phyloP scores from a whole-genome alignment of 1,284 basidiomycete species.

The Moesziomyces antarcticus region DNA sequence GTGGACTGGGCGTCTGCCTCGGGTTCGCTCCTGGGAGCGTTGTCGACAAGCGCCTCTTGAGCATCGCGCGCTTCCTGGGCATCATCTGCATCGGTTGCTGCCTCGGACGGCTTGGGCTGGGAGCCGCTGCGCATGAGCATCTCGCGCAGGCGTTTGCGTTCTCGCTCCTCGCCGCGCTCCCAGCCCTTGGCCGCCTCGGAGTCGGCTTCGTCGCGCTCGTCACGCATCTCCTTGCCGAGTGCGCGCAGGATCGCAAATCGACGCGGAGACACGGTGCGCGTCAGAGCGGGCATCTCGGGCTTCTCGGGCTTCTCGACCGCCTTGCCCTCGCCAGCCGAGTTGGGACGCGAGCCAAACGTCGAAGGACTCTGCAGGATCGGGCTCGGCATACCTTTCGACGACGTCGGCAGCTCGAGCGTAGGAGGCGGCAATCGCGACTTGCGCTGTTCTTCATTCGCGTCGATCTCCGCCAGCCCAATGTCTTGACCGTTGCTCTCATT shows the following conservation, averaged over 20 bases:
- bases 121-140: conserved; percentile 17
- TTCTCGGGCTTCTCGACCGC: conserved; percentile 15
- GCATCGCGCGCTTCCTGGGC: conserved; percentile 9
- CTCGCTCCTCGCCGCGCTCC: conserved; percentile 24
- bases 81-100: not conserved
- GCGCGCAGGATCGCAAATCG: conserved; percentile 26
- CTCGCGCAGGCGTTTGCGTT: conserved; percentile 18
- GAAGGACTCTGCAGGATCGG: conserved; percentile 15
- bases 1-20: conserved; percentile 12
- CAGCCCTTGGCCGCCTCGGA: conserved; percentile 33
- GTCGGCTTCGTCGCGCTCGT: conserved; percentile 26
- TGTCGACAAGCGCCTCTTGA: not conserved
- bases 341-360: conserved; percentile 2
- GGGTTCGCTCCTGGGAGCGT: not conserved
- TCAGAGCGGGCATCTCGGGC: conserved; percentile 19
- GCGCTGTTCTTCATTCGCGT: conserved; percentile 20
- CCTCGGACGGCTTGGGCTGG: not conserved
- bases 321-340: not conserved
- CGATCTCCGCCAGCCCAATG: conserved; percentile 1
- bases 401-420: conserved; percentile 32
- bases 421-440: conserved; percentile 34
- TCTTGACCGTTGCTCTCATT: not conserved
- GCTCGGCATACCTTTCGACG: conserved; percentile 1
- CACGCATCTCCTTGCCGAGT: conserved; percentile 32
- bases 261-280: conserved; percentile 19